Percentiles rank a stretch among this genome's conserved stretches.
phyloP scores from a whole-genome alignment of 225 moss, liverwort and hornwort genomes.

The Marchantia polymorpha region DNA sequence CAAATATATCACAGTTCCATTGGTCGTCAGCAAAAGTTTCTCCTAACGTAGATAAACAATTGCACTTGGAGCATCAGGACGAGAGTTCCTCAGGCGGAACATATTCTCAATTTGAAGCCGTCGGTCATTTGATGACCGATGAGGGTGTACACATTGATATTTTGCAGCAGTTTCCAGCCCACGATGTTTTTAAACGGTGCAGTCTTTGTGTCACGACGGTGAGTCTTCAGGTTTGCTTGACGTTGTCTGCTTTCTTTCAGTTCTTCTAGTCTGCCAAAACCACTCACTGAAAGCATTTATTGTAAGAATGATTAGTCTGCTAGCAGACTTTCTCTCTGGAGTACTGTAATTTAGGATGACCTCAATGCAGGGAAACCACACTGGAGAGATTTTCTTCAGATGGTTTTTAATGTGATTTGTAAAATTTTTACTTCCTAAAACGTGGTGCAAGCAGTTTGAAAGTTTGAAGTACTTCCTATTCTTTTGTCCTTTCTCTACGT shows the following conservation, averaged over 20 bases:
- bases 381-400: no score
- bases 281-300: no score
- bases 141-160: constrained; percentile 62
- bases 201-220: constrained; percentile 76
- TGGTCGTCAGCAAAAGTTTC: constrained; percentile 58
- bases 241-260: not conserved
- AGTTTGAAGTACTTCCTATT: no score
- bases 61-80: constrained; percentile 3
- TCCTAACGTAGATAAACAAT: constrained; percentile 12
- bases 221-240: constrained; percentile 20
- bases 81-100: constrained; percentile 13
- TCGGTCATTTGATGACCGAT: constrained; percentile 60
- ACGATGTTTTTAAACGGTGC: constrained; percentile 61
- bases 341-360: no score
- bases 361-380: no score
- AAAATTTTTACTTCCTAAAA: no score
- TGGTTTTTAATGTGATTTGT: no score
- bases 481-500: no score
- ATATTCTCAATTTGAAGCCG: constrained; percentile 19
- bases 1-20: constrained; percentile 63
- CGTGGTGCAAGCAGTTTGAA: no score
- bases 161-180: constrained; percentile 69
- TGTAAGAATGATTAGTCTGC: no score
- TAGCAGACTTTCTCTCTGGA: no score
- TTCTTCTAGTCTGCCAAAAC: not conserved